Percentiles rank a stretch among this genome's conserved stretches.
Evolutionary conservation across 805 yeast genomes (phyloP).

Genomic region (Yamadazyma akitaensis): DNA sequence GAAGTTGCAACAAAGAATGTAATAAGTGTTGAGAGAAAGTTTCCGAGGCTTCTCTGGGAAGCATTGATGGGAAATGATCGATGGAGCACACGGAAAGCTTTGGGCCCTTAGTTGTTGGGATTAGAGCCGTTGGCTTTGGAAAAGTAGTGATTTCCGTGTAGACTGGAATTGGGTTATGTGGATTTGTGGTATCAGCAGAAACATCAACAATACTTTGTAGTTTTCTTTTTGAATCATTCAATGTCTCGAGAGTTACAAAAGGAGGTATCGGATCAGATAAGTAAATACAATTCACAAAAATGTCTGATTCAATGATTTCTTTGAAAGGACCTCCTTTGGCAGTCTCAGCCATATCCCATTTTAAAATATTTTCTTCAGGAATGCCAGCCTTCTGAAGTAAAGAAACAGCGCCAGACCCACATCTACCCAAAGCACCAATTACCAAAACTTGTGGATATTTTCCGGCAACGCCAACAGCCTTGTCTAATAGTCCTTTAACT

Average conservation of each 20-base stretch:
- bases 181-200: slow-evolving; percentile 97
- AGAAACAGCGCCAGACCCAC: slow-evolving; percentile 96
- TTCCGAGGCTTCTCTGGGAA: slow-evolving; percentile 98
- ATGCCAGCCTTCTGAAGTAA: slow-evolving; percentile 79
- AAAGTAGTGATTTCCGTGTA: slow-evolving; percentile 88
- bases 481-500: slow-evolving; percentile 55
- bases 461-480: slow-evolving; percentile 56
- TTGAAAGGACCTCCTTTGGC: slow-evolving; percentile 95
- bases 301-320: slow-evolving; percentile 84
- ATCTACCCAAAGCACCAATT: slow-evolving; percentile 97
- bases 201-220: slow-evolving; percentile 94
- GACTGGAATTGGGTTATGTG: slow-evolving; percentile 96
- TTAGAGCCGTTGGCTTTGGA: slow-evolving; percentile 84
- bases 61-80: slow-evolving; percentile 91
- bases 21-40: slow-evolving; percentile 80
- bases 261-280: slow-evolving; percentile 92
- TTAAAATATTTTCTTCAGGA: slow-evolving; percentile 75
- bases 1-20: slow-evolving; percentile 83
- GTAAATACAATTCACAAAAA: slow-evolving; percentile 95
- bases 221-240: slow-evolving; percentile 67
- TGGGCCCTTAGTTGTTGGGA: slow-evolving; percentile 76
- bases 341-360: slow-evolving; percentile 98
- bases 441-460: slow-evolving; percentile 75
- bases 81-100: slow-evolving; percentile 88
- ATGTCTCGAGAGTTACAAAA: slow-evolving; percentile 65